phyloP scores from a whole-genome alignment of 441 rosid genomes.

The Erodium texanum region DNA sequence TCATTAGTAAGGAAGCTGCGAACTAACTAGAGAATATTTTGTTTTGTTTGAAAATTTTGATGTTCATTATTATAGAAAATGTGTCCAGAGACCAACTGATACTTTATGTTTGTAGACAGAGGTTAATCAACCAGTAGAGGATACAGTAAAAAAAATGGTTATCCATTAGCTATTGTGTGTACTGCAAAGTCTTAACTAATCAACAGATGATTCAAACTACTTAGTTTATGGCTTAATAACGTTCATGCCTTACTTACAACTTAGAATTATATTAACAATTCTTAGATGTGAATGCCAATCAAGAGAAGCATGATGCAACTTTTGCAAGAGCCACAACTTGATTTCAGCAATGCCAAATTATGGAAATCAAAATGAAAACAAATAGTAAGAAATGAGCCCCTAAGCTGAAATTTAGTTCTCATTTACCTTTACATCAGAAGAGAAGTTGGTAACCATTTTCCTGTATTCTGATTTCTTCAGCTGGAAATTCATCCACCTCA shows the following conservation, averaged over 20 bases:
- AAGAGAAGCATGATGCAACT: neutral
- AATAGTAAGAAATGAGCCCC: conserved; percentile 6
- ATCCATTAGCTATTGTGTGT: neutral
- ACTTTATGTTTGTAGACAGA: neutral
- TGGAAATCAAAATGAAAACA: neutral
- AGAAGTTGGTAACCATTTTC: conserved; percentile 84
- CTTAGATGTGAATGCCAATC: neutral
- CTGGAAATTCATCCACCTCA: conserved; percentile 99
- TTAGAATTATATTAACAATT: too few relatives aligned
- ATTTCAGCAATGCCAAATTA: neutral
- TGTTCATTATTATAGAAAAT: neutral
- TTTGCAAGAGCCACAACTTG: neutral
- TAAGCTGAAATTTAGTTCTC: conserved; percentile 17
- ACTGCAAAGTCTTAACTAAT: neutral
- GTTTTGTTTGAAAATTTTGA: neutral
- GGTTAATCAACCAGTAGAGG: neutral
- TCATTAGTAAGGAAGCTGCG: neutral
- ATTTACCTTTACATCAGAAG: conserved; percentile 90
- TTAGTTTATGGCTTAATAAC: neutral
- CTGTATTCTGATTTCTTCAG: conserved; percentile 86
- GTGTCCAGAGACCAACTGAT: neutral
- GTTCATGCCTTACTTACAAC: neutral
- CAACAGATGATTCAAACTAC: neutral
- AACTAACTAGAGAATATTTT: neutral
- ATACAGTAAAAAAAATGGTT: neutral